Conservation (phyloP, 2,329 filamentous ascomycete genomes). For the Pseudocercospora pini-densiflorae region DNA sequence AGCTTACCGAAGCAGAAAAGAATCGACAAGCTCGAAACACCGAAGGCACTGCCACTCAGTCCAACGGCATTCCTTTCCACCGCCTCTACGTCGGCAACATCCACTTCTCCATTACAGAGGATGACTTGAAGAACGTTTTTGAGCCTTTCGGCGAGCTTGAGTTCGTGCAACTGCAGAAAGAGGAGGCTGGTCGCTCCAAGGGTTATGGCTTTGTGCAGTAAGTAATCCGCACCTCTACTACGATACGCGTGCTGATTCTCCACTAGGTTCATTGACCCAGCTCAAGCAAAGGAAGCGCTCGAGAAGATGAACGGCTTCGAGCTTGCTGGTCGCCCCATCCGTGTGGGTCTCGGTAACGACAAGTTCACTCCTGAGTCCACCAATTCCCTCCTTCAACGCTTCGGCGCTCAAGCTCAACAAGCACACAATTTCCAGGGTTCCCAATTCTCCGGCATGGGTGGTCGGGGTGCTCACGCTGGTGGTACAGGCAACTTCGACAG, state of each 20-base stretch:
- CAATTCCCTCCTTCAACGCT: constrained; percentile 87
- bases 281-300: constrained; percentile 88
- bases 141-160: constrained; percentile 97
- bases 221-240: constrained; percentile 46
- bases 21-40: constrained; percentile 92
- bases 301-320: constrained; percentile 99
- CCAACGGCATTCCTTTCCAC: constrained; percentile 91
- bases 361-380: constrained; percentile 99
- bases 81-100: constrained; percentile 99
- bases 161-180: constrained; percentile 96
- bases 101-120: constrained; percentile 98
- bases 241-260: constrained; percentile 19
- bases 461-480: constrained; percentile 81
- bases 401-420: constrained; percentile 70
- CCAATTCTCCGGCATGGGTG: constrained; percentile 86
- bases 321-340: constrained; percentile 93
- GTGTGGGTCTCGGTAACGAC: constrained; percentile 99
- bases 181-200: constrained; percentile 85
- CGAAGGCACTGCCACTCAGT: constrained; percentile 69
- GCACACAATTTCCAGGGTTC: constrained; percentile 61
- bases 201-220: constrained; percentile 99
- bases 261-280: constrained; percentile 64
- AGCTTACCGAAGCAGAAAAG: constrained; percentile 98
- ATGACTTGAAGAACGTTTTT: constrained; percentile 94
- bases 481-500: constrained; percentile 81